A percentile compares a stretch with the other conserved stretches of the same genome.
phyloP scores from a whole-genome alignment of 176 grass and related monocot species.

The Dendrocalamus sinicus region DNA sequence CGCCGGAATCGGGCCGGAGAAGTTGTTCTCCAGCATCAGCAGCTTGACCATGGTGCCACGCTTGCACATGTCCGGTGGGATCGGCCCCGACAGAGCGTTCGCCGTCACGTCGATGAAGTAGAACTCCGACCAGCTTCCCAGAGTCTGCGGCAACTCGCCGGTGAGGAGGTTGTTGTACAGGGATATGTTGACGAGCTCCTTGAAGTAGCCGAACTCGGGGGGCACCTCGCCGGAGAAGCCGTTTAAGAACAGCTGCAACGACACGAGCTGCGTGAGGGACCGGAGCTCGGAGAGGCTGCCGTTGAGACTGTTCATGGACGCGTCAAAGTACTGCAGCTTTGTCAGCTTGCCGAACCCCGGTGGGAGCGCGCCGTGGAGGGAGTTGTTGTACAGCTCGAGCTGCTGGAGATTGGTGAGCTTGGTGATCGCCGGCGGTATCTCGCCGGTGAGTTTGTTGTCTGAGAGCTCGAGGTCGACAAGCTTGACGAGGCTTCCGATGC shows the following conservation, averaged over 20 bases:
- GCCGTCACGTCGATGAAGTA: slow-evolving; percentile 93
- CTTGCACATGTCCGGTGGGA: slow-evolving; percentile 90
- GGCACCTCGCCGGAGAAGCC: slow-evolving; percentile 66
- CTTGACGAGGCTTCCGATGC: slow-evolving; percentile 54
- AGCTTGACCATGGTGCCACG: slow-evolving; percentile 67
- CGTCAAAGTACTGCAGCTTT: slow-evolving; percentile 62
- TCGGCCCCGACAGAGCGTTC: slow-evolving; percentile 64
- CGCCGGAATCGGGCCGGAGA: slow-evolving; percentile 70
- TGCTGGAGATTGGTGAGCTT: slow-evolving; percentile 48
- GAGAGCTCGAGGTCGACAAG: slow-evolving; percentile 69
- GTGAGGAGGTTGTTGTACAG: slow-evolving; percentile 72
- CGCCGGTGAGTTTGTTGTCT: slow-evolving; percentile 63
- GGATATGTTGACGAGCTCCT: slow-evolving; percentile 79
- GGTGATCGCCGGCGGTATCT: slow-evolving; percentile 67
- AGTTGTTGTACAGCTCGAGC: slow-evolving; percentile 91
- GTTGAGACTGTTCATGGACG: slow-evolving; percentile 61
- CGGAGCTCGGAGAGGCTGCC: slow-evolving; percentile 71
- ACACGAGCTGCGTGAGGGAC: slow-evolving; percentile 52
- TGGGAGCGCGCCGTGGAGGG: slow-evolving; percentile 59
- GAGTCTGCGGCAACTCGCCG: slow-evolving; percentile 63
- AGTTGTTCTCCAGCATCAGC: slow-evolving; percentile 80
- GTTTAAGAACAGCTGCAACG: slow-evolving; percentile 80
- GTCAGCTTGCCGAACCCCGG: slow-evolving; percentile 57
- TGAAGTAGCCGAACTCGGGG: slow-evolving; percentile 72
- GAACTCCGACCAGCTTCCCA: slow-evolving; percentile 73